Conservation (phyloP, 225 moss, liverwort and hornwort species). For the Rhytidiadelphus loreus region DNA sequence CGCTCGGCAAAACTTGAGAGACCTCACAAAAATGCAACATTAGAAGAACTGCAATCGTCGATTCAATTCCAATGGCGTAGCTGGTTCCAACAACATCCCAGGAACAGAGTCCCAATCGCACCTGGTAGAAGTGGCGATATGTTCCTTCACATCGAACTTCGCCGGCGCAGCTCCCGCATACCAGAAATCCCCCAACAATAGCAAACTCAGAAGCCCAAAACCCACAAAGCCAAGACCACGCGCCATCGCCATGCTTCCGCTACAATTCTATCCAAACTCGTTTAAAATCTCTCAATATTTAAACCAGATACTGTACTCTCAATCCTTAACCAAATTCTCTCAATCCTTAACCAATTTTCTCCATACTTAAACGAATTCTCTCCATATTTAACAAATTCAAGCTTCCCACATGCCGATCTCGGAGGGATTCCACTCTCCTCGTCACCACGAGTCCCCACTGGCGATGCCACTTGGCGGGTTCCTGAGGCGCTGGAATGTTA, state of each 20-base stretch:
- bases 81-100: background rate
- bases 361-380: too few relatives aligned
- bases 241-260: background rate
- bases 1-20: background rate
- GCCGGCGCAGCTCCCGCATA: slow-evolving; percentile 27
- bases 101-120: background rate
- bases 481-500: background rate
- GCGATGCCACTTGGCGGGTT: background rate
- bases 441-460: background rate
- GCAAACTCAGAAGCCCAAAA: background rate
- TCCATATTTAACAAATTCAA: background rate
- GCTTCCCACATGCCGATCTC: background rate
- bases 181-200: background rate
- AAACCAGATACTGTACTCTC: background rate
- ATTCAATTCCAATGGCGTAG: background rate
- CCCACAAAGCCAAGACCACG: background rate
- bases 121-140: slow-evolving; percentile 69
- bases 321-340: background rate
- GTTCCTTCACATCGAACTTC: slow-evolving; percentile 70
- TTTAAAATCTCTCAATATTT: background rate
- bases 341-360: background rate
- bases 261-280: background rate
- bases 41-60: background rate
- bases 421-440: background rate
- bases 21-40: background rate